A percentile compares a stretch with the other conserved stretches of the same genome.
phyloP scores from a whole-genome alignment of 495 filamentous ascomycete species.

The Wilcoxina mikolae region DNA sequence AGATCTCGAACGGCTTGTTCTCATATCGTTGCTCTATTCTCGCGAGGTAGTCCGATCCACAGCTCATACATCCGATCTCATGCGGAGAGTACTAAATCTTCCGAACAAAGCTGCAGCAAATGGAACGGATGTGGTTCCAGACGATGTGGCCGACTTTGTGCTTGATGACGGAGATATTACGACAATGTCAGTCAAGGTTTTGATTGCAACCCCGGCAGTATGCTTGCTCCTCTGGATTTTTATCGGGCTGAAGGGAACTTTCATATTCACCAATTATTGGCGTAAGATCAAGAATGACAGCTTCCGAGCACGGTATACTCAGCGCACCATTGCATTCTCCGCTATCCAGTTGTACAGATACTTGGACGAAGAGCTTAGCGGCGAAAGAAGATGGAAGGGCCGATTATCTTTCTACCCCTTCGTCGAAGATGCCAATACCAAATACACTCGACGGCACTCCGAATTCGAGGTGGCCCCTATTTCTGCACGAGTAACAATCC shows the following conservation, averaged over 20 bases:
- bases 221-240: constrained; percentile 3
- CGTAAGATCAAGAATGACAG: not conserved
- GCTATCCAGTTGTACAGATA: constrained; percentile 1
- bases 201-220: not conserved
- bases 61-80: not conserved
- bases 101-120: not conserved
- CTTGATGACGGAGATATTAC: not conserved
- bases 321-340: constrained; percentile 1
- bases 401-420: not conserved
- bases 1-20: not conserved
- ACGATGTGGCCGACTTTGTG: constrained; percentile 3
- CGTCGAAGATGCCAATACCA: not conserved
- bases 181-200: not conserved
- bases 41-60: not conserved
- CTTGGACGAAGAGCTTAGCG: constrained; percentile 6
- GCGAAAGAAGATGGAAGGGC: not conserved
- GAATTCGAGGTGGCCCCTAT: not conserved
- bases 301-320: not conserved
- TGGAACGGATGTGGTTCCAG: not conserved
- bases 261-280: not conserved
- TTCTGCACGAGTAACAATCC: not conserved
- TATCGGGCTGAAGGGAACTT: not conserved
- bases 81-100: not conserved
- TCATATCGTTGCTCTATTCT: not conserved
- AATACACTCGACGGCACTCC: not conserved